These are phyloP conservation scores for Globisporangium emineosum DNA, from an alignment of 352 stramenopile genomes.

Conservation along the genomic window DNA sequence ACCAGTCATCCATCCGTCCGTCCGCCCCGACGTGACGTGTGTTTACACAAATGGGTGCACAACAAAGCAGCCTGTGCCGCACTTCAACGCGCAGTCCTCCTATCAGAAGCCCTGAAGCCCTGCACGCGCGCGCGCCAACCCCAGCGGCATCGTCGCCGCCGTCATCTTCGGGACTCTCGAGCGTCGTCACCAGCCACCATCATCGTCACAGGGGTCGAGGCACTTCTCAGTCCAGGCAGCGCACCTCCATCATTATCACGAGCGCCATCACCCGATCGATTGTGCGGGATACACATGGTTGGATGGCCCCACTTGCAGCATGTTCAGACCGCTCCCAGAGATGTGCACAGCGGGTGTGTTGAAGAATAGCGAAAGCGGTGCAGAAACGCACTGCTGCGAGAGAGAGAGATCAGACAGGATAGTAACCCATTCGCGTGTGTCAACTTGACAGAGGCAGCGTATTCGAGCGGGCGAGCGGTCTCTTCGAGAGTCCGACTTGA, in stretches of 20 bases:
- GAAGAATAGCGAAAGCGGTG: background rate
- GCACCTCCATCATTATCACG: background rate
- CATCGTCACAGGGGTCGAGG: background rate
- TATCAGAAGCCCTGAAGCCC: background rate
- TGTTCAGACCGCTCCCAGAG: too few relatives aligned
- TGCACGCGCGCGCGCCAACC: background rate
- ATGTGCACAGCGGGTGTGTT: background rate
- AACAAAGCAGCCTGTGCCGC: background rate
- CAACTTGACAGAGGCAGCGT: too few relatives aligned
- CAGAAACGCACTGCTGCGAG: background rate
- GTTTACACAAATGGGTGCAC: background rate
- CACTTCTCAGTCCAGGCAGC: background rate
- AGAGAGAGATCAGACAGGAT: too few relatives aligned
- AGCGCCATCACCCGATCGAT: background rate
- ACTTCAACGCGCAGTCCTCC: background rate
- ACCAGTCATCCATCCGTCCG: background rate
- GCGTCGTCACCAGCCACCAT: background rate
- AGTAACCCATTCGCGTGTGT: background rate
- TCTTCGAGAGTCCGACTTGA: too few relatives aligned
- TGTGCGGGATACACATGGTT: background rate
- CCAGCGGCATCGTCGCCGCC: background rate
- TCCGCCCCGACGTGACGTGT: background rate
- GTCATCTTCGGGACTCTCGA: background rate
- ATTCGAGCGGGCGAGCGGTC: too few relatives aligned
- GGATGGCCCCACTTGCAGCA: background rate